A percentile compares a stretch with the other conserved stretches of the same genome.
These are phyloP conservation scores for Heteromeles arbutifolia DNA, from an alignment of 306 rosid genomes.

Conservation along the genomic window DNA sequence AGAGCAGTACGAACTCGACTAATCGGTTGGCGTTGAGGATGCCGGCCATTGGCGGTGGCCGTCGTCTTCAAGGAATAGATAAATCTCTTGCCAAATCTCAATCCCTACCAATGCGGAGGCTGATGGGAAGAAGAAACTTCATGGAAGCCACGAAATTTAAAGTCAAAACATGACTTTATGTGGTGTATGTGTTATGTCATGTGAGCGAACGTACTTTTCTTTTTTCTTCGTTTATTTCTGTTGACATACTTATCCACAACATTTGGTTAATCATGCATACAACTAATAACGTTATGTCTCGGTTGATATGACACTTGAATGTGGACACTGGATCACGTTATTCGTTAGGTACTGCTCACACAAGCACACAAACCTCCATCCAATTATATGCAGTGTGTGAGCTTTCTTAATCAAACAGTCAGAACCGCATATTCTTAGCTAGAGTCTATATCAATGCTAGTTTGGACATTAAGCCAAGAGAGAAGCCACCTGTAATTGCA, in stretches of 20 bases:
- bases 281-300: not conserved
- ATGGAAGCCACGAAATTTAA: not conserved
- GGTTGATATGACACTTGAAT: accelerated
- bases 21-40: not conserved
- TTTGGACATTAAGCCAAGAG: not conserved
- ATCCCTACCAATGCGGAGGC: not conserved
- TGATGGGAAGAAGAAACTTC: not conserved
- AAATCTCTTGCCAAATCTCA: not conserved
- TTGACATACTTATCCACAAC: too few relatives aligned
- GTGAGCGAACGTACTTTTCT: not conserved
- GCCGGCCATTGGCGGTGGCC: not conserved
- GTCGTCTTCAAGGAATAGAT: not conserved
- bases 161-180: not conserved
- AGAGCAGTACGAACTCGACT: not conserved
- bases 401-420: too few relatives aligned
- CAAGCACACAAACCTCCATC: not conserved
- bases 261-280: too few relatives aligned
- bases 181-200: too few relatives aligned
- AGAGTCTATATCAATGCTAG: not conserved
- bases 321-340: too few relatives aligned
- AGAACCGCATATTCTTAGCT: too few relatives aligned
- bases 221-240: not conserved
- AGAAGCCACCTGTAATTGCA: not conserved
- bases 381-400: not conserved
- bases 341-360: not conserved